These are phyloP conservation scores for Tilletia caries DNA, from an alignment of 1,284 basidiomycete genomes.

Conservation along the genomic window DNA sequence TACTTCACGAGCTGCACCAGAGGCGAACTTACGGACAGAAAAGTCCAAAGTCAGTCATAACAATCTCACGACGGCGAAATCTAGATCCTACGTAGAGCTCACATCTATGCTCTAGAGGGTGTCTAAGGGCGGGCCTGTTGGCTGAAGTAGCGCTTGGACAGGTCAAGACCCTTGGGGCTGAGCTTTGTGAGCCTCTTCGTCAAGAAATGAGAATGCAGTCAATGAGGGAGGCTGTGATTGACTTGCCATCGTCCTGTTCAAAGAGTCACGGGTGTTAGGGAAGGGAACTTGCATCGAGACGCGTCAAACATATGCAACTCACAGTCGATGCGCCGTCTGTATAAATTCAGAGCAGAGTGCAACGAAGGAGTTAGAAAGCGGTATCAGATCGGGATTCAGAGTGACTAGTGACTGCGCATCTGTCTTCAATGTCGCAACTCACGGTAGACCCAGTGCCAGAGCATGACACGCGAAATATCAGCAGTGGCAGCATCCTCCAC, in stretches of 20 bases:
- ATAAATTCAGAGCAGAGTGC: neutral
- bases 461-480: constrained; percentile 87
- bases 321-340: constrained; percentile 38
- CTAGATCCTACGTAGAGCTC: too few species aligned
- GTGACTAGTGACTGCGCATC: neutral
- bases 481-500: constrained; percentile 94
- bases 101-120: constrained; percentile 67
- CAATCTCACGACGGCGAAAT: too few species aligned
- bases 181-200: constrained; percentile 76
- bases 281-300: neutral
- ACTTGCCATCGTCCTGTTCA: constrained; percentile 64
- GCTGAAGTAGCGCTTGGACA: constrained; percentile 80
- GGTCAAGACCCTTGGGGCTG: constrained; percentile 71
- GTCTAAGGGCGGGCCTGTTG: constrained; percentile 75
- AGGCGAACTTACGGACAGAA: too few species aligned
- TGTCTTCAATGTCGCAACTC: neutral
- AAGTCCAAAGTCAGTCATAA: too few species aligned
- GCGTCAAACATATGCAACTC: neutral
- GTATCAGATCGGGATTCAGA: too few species aligned
- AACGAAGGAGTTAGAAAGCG: neutral
- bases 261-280: neutral
- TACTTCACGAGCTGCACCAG: too few species aligned
- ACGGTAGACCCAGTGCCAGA: constrained; percentile 89
- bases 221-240: constrained; percentile 72
- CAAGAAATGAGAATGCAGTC: constrained; percentile 73